These are phyloP conservation scores for Gypsophila paniculata DNA, from an alignment of 179 eudicot genomes.

Conservation along the genomic window DNA sequence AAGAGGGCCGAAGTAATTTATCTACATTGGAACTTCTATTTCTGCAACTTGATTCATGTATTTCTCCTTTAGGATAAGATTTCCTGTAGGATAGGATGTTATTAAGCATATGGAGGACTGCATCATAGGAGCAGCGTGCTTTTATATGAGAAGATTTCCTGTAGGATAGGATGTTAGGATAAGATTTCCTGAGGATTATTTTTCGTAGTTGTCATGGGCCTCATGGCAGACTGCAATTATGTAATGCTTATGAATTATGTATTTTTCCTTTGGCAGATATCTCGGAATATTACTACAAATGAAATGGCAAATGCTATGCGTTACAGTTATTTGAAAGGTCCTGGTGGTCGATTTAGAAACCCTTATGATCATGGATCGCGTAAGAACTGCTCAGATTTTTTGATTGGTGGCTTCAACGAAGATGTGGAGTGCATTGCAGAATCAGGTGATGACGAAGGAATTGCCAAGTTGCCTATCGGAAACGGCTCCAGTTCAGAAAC, in stretches of 20 bases:
- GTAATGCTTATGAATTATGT: background rate
- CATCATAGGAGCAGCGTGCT: no score
- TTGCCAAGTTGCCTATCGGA: constrained; percentile 52
- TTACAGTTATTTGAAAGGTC: constrained; percentile 80
- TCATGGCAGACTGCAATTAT: no score
- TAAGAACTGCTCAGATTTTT: constrained; percentile 87
- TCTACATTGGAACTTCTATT: no score
- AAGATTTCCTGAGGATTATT: no score
- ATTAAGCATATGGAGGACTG: no score
- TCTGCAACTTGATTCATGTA: no score
- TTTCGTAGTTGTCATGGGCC: no score
- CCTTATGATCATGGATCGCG: constrained; percentile 81
- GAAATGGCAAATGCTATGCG: constrained; percentile 90
- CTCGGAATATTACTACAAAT: constrained; percentile 90
- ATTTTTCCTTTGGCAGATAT: constrained; percentile 50
- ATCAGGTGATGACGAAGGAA: constrained; percentile 46
- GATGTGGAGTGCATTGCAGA: constrained; percentile 58
- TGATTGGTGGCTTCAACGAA: constrained; percentile 81
- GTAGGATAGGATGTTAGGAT: no score
- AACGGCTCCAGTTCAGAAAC: constrained; percentile 42
- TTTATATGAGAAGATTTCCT: no score
- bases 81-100: no score
- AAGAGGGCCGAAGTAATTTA: no score
- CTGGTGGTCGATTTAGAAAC: constrained; percentile 77
- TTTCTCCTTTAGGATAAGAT: no score